Conservation (phyloP, 176 grass and related monocot genomes). For the Melocanna baccifera region DNA sequence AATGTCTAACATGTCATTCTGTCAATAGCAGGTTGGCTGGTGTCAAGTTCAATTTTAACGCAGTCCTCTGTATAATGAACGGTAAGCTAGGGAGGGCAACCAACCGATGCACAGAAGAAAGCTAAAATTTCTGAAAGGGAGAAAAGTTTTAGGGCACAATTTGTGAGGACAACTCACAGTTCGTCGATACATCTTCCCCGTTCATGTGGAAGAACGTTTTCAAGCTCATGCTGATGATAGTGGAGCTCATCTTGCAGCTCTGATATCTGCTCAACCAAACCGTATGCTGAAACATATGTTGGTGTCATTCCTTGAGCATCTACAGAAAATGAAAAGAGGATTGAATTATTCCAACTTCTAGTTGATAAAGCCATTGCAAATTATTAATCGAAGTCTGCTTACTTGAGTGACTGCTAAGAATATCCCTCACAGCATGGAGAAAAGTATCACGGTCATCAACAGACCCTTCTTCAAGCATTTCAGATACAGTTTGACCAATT, state of each 20-base stretch:
- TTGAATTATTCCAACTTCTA: slow-evolving; percentile 10
- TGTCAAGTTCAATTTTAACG: neutral
- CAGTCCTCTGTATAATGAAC: neutral
- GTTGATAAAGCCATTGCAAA: neutral
- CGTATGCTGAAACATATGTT: slow-evolving; percentile 83
- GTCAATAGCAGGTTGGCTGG: neutral
- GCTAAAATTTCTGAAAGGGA: neutral
- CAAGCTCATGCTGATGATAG: slow-evolving; percentile 71
- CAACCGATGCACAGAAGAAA: slow-evolving; percentile 8
- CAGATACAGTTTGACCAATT: slow-evolving; percentile 62
- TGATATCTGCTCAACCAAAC: slow-evolving; percentile 79
- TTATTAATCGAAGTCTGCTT: slow-evolving; percentile 13
- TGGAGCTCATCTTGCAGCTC: slow-evolving; percentile 58
- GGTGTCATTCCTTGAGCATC: slow-evolving; percentile 47
- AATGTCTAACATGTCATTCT: slow-evolving; percentile 5
- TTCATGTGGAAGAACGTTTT: slow-evolving; percentile 79
- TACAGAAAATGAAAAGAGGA: slow-evolving; percentile 29
- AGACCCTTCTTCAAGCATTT: slow-evolving; percentile 77
- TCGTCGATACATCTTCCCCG: slow-evolving; percentile 74
- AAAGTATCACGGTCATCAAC: slow-evolving; percentile 82
- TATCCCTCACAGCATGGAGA: slow-evolving; percentile 77
- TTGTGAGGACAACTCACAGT: slow-evolving; percentile 42
- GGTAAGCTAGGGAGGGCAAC: neutral
- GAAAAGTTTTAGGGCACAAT: neutral
- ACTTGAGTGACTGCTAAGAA: slow-evolving; percentile 75